Evolutionary conservation across 148 eudicot species (phyloP), one percentile per base, ranked within the genome.

Genomic region (Beta vulgaris): DNA sequence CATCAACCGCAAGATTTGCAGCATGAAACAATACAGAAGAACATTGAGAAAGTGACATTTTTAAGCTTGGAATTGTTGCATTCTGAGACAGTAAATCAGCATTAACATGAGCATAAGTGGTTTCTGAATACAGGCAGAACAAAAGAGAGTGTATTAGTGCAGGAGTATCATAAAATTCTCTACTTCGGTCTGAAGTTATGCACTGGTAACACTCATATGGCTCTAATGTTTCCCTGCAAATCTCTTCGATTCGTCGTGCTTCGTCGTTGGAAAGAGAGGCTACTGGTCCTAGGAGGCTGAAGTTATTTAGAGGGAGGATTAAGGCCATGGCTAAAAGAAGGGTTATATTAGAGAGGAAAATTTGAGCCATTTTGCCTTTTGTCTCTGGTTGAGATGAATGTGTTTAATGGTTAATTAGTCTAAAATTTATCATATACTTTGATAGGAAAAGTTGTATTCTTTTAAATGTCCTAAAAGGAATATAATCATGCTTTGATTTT

Each of bases 41-140:
- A 36, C 71, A 74, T 2, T 23, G 28, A 64, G 49, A n/a, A 35
- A 74, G 71, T 8, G 49, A 0, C 2, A 2, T 23, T 48, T 64
- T 64, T 0, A 63, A 49, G 62, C n/a, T 51, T 0, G 71, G 71
- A 64, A 6, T 12, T 18, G 62, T 49, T 11, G 48, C 4, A 25
- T 74, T 74, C 21, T 74, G 71, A 4, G 71, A 63, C 1, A 74
- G 31, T 23, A 64, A 46, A 51, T 74, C 71, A 74, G 77, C 77
- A 25, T 23, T 25, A 11, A 32, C 34, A 74, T 64, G 77, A n/a
- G 71, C 77, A 49, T 3, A 57, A 23, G 40, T 64, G 16, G 77
- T 28, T 21, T 49, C 34, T 49, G 61, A 63, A 40, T 63, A 63
- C 71, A 74, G n/a, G 49, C 77, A 74, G 21, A n/a, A 34, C 46